Conservation (phyloP, 2,329 filamentous ascomycete genomes). For the Fusarium begoniae region DNA sequence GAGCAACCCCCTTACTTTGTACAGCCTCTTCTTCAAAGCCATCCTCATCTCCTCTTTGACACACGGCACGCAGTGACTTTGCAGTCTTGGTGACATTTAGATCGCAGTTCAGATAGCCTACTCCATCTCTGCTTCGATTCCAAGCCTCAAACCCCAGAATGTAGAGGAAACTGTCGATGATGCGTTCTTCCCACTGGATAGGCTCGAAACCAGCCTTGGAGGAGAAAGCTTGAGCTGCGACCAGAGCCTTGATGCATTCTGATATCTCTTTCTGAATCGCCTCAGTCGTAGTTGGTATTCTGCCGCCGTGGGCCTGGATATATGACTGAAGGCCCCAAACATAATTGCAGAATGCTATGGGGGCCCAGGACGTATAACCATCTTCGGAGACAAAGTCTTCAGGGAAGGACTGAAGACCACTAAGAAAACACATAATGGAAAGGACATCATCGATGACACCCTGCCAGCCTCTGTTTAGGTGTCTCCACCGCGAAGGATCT, state of each 20-base stretch:
- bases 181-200: background rate
- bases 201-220: fast-evolving
- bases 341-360: background rate
- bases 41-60: fast-evolving
- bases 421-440: background rate
- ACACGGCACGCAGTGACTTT: fast-evolving
- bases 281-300: fast-evolving
- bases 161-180: background rate
- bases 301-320: background rate
- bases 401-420: background rate
- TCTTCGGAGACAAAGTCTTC: fast-evolving
- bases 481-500: background rate
- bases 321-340: background rate
- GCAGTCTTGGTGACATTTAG: background rate
- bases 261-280: background rate
- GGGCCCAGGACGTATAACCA: background rate
- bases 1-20: fast-evolving
- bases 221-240: background rate
- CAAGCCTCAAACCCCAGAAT: background rate
- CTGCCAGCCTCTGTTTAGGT: background rate
- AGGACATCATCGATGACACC: background rate
- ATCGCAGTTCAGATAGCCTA: background rate
- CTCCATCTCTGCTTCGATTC: background rate
- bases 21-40: background rate
- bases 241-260: background rate